phyloP scores from a whole-genome alignment of 192 early-diverging fungal genomes.

The Dispira simplex region DNA sequence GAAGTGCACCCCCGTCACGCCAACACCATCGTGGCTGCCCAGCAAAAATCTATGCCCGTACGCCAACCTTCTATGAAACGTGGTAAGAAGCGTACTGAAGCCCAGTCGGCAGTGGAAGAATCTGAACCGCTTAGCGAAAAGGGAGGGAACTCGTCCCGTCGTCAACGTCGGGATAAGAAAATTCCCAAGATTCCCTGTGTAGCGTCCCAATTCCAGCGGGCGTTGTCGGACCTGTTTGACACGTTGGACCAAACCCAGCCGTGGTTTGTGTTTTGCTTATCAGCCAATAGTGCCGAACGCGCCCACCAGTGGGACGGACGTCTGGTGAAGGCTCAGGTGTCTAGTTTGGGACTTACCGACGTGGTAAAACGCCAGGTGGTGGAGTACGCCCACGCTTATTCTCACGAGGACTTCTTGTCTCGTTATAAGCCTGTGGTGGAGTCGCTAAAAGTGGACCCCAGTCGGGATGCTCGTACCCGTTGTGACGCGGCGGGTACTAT shows the following conservation, averaged over 20 bases:
- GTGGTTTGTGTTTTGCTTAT: conserved; percentile 67
- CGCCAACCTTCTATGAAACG: conserved; percentile 46
- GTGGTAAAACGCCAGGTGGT: conserved; percentile 44
- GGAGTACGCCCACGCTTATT: conserved; percentile 55
- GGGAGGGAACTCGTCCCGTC: conserved; percentile 6
- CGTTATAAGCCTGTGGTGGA: conserved; percentile 46
- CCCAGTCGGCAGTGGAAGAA: conserved; percentile 15
- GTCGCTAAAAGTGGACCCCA: conserved; percentile 19
- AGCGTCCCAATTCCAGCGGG: conserved; percentile 48
- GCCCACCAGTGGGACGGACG: conserved; percentile 49
- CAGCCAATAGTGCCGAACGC: conserved; percentile 45
- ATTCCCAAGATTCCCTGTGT: conserved; percentile 36
- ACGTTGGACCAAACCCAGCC: conserved; percentile 61
- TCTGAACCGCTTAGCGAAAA: conserved; percentile 19
- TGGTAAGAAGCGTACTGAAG: conserved; percentile 21
- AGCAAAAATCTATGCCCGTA: conserved; percentile 51
- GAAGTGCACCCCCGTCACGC: conserved; percentile 71
- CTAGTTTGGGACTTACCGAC: conserved; percentile 46
- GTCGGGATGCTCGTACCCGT: conserved; percentile 17
- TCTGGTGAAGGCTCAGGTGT: conserved; percentile 54
- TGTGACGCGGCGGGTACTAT: conserved; percentile 32
- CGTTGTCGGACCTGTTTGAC: conserved; percentile 46
- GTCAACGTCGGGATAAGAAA: conserved; percentile 11
- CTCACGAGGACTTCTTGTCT: conserved; percentile 64
- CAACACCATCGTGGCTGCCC: conserved; percentile 63